Conservation (phyloP, 352 stramenopile species). For the Phytophthora ohioensis region DNA sequence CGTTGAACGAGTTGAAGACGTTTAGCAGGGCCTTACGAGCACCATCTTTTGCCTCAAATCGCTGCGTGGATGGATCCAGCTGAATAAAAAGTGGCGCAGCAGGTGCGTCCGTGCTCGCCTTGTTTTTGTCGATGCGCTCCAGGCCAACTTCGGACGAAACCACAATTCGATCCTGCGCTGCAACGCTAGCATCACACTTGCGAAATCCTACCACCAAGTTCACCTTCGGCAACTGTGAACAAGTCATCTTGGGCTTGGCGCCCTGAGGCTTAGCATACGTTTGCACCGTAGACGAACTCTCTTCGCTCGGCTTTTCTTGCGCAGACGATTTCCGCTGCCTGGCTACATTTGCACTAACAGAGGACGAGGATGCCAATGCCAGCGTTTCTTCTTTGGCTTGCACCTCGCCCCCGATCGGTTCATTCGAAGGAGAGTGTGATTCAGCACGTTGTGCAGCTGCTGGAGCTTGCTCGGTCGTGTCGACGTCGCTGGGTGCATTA, state of each 20-base stretch:
- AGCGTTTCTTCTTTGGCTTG: conserved; percentile 32
- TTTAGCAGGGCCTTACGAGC: conserved; percentile 40
- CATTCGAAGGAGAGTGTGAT: conserved; percentile 17
- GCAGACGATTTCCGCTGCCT: conserved; percentile 14
- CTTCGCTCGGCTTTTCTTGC: conserved; percentile 14
- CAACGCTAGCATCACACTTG: conserved; percentile 39
- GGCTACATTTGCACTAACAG: conserved; percentile 1
- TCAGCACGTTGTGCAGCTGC: not conserved
- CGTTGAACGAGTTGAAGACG: conserved; percentile 56
- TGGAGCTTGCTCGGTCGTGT: conserved; percentile 16
- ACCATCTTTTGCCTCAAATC: conserved; percentile 38
- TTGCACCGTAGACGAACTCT: conserved; percentile 9
- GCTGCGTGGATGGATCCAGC: conserved; percentile 25
- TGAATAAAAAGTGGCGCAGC: conserved; percentile 30
- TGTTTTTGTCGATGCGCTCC: conserved; percentile 30
- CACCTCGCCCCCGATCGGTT: conserved; percentile 30
- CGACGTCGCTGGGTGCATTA: conserved; percentile 24
- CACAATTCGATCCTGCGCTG: conserved; percentile 38
- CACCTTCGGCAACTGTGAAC: conserved; percentile 51
- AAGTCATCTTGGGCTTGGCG: conserved; percentile 47
- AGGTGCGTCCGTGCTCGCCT: conserved; percentile 12
- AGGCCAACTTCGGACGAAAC: conserved; percentile 42
- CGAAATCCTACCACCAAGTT: conserved; percentile 54
- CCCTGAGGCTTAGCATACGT: conserved; percentile 38
- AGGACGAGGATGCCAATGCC: conserved; percentile 5